Percentiles rank a stretch among this genome's conserved stretches.
Evolutionary conservation across 345 rosid species (phyloP).

Genomic region (Moricandia arvensis): DNA sequence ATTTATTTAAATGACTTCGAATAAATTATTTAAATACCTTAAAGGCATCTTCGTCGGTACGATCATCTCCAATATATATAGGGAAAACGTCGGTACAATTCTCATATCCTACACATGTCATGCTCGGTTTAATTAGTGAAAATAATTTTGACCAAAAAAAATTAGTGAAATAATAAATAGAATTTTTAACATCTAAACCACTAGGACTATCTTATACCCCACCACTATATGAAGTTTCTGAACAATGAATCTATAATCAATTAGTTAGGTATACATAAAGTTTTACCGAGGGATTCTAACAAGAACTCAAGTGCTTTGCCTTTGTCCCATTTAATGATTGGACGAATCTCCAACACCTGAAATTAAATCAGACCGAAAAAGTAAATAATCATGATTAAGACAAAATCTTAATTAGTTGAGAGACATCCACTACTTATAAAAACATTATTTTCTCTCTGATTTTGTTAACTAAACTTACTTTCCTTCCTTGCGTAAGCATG

Average conservation of each 20-base stretch:
- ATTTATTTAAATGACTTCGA: not conserved
- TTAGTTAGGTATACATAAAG: not conserved
- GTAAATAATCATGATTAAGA: not conserved
- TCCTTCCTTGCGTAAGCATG: slow-evolving; percentile 74
- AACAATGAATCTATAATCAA: not conserved
- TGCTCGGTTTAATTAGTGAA: not conserved
- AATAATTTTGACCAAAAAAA: too few relatives aligned
- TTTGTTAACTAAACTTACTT: slow-evolving; percentile 60
- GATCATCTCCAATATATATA: slow-evolving; percentile 90
- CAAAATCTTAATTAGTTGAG: not conserved
- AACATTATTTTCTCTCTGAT: slow-evolving; percentile 16
- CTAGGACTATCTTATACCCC: not conserved
- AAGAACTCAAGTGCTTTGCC: slow-evolving; percentile 98
- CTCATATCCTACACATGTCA: slow-evolving; percentile 58
- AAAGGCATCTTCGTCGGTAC: slow-evolving; percentile 95
- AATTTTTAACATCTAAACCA: not conserved
- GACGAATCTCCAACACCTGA: slow-evolving; percentile 90
- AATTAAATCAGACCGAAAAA: not conserved
- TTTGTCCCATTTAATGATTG: slow-evolving; percentile 91
- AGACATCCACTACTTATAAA: not conserved
- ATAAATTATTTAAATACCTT: slow-evolving; percentile 53
- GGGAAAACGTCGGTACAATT: slow-evolving; percentile 81
- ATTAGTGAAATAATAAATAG: too few relatives aligned
- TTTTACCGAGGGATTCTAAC: slow-evolving; percentile 84
- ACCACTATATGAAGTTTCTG: not conserved